Evolutionary conservation across 2,329 filamentous ascomycete genomes (phyloP).

Genomic region (Graphiopsis chlorocephala): DNA sequence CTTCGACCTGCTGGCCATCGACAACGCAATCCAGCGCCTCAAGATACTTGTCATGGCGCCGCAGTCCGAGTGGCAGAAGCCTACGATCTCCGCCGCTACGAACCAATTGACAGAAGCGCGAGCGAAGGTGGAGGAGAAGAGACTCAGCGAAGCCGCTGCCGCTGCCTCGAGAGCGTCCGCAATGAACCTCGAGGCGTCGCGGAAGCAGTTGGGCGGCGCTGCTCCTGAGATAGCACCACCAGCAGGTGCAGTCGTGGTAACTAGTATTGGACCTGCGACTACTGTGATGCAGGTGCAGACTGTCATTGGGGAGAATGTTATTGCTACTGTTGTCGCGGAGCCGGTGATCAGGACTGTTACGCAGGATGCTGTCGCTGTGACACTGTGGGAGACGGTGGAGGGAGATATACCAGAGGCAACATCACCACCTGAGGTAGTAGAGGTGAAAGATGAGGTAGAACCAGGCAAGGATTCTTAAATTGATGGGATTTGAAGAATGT

Average conservation of each 20-base stretch:
- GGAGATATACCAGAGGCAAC: not conserved
- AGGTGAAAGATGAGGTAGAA: not conserved
- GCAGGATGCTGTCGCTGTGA: slow-evolving; percentile 9
- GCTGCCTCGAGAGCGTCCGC: not conserved
- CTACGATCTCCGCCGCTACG: slow-evolving; percentile 30
- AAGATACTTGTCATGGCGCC: slow-evolving; percentile 34
- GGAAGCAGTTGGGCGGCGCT: not conserved
- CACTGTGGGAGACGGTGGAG: slow-evolving; percentile 13
- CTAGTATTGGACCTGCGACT: not conserved
- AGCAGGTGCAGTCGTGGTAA: not conserved
- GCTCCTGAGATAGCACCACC: not conserved
- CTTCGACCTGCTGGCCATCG: slow-evolving; percentile 25
- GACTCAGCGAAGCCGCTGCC: not conserved
- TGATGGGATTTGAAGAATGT: not conserved
- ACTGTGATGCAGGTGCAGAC: slow-evolving; percentile 11
- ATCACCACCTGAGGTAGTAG: not conserved
- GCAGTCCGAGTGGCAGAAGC: slow-evolving; percentile 31
- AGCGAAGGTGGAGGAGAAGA: slow-evolving; percentile 24
- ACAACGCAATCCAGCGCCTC: slow-evolving; percentile 26
- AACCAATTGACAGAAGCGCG: slow-evolving; percentile 30
- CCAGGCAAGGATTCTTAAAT: not conserved
- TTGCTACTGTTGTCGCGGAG: slow-evolving; percentile 4
- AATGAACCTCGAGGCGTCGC: not conserved
- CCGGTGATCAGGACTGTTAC: slow-evolving; percentile 8
- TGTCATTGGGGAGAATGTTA: slow-evolving; percentile 1